These are phyloP conservation scores for Erythrophleum fordii DNA, from an alignment of 306 rosid genomes.

Conservation along the genomic window DNA sequence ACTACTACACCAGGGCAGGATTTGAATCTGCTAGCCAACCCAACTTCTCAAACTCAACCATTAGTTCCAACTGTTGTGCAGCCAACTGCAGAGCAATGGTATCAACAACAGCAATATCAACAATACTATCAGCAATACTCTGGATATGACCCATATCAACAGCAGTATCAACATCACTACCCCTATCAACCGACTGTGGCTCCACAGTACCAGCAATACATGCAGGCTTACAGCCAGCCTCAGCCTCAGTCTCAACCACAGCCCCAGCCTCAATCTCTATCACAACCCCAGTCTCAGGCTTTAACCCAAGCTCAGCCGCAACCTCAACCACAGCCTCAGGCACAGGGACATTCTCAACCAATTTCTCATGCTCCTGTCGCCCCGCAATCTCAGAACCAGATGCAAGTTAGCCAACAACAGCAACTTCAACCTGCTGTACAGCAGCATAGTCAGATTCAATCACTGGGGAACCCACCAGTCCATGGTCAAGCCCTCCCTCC, in stretches of 20 bases:
- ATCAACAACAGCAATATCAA: conserved; percentile 92
- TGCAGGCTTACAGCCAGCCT: conserved; percentile 62
- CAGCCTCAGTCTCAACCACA: conserved; percentile 50
- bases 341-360: conserved; percentile 47
- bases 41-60: conserved; percentile 68
- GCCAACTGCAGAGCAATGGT: conserved; percentile 83
- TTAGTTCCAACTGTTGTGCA: conserved; percentile 56
- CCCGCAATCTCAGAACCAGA: conserved; percentile 67
- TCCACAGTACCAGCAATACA: conserved; percentile 62
- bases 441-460: conserved; percentile 61
- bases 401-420: conserved; percentile 63
- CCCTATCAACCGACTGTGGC: conserved; percentile 76
- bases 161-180: conserved; percentile 85
- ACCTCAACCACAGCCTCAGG: conserved; percentile 50
- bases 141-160: conserved; percentile 90
- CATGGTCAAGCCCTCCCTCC: conserved; percentile 51
- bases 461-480: conserved; percentile 58
- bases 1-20: conserved; percentile 61
- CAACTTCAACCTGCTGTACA: conserved; percentile 60
- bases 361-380: conserved; percentile 44
- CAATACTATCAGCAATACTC: conserved; percentile 93
- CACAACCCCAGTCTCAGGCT: conserved; percentile 39
- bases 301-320: conserved; percentile 50
- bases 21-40: conserved; percentile 58
- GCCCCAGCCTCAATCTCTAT: conserved; percentile 41